Base-by-base conservation (phyloP, 2,329 filamentous ascomycete species). In the Beauveria scarabaeidicola region DNA sequence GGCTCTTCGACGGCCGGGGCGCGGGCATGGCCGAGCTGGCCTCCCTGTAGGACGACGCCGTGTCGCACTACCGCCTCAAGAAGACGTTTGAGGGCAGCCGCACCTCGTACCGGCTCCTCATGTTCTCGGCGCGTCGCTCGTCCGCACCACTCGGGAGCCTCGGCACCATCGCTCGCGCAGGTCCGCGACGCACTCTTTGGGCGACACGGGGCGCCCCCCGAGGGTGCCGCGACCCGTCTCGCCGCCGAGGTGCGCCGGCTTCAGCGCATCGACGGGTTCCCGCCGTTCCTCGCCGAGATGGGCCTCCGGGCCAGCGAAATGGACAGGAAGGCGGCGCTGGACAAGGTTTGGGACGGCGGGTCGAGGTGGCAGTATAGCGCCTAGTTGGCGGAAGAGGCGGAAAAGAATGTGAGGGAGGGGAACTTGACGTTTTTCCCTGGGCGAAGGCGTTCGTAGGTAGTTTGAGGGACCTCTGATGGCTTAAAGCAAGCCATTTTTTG, bases 71-170 rank as follows among this genome's bases (percentile, higher is more conserved):
- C 64, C 77, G 78, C 10, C 71, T 81, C 0, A 61, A 70, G 50
- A 73, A 73, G 63, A 81, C 77, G 0, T 81, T 79, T 64, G 66
- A 73, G 15, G 78, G 74, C 15, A 75, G 72, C 21, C 70, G 68
- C 29, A 79, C 76, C 1, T 78, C 76, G 0, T 81, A 81, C 65
- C 74, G 77, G 2, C 72, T 81, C 4, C 70, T 81, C 27, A 81
- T 81, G 78, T 80, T 82, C 68, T 74, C 76, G 75, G 10, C 73
- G 68, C 52, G 32, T 38, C 13, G 48, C 29, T 9, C 29, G 29
- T 19, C 48, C 29, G n/a, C 32, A 13, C 8, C 8, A 27, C 8
- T 2, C 27, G 27, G 27, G 9, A 27, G 25, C 48, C 2, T 19
- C 27, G 8, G 15, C 7, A n/a, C 47, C 47, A 17, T 52, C 73